Base-by-base conservation (phyloP, 495 filamentous ascomycete species). In the Penicillium subrubescens region DNA sequence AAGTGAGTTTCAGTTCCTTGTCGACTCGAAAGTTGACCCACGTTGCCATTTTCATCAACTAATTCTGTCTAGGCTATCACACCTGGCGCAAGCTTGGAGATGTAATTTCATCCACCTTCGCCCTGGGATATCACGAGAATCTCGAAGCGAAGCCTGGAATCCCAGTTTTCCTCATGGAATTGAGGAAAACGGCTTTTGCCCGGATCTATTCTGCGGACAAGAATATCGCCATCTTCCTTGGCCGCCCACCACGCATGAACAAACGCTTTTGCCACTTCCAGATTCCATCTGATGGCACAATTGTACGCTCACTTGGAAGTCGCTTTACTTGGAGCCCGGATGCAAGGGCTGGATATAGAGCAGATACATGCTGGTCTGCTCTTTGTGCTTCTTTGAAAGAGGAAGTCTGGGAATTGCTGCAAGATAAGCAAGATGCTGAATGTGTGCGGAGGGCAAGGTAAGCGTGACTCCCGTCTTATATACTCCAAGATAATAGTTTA, bases 201-300 rank as follows among this genome's bases (percentile, higher is more conserved):
- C 63, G 77, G 35, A 72, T 77, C 31, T 82, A 79, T 63, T 77
- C 77, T 0, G 76, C 76, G n/a, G 79, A 82, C 67, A 82, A 81
- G 67, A 81, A 79, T 27, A 67, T 82, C 25, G 74, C 77, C 4
- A 74, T 82, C 5, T 82, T 82, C 57, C 65, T 82, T 8, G 79
- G 79, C n/a, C 71, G 79, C 2, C 77, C 79, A 10, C 78, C 78
- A 8, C 71, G 77, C 5, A 78, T 82, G 67, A 75, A 69, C 66
- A 78, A 73, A 53, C 75, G 73, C 1, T 81, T 79, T 51, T 81
- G 77, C 48, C 70, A 77, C 31, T 77, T 80, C 19, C 75, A 80
- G 59, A 65, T 79, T 54, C 73, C 74, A 2, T 70, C 68, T 17
- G 69, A 62, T 27, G 48, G 62, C 23, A 59, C 33, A 8, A 8